Conservation (phyloP, 2,329 filamentous ascomycete genomes). For the Hypoxylon sp. region DNA sequence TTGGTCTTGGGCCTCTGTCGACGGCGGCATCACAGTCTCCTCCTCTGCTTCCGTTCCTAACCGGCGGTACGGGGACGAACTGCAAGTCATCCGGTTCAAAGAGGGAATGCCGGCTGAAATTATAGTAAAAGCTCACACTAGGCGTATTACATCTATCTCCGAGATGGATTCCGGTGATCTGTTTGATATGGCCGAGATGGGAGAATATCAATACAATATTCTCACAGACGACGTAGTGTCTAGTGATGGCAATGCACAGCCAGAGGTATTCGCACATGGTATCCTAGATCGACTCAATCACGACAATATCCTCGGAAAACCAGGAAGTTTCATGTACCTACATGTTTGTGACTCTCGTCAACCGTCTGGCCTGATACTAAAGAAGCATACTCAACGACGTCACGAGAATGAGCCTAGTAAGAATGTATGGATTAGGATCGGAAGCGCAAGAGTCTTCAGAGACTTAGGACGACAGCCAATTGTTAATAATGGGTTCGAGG, state of each 20-base stretch:
- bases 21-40: not conserved
- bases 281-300: not conserved
- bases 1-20: not conserved
- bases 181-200: not conserved
- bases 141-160: not conserved
- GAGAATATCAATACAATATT: not conserved
- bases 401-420: not conserved
- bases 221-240: not conserved
- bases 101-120: not conserved
- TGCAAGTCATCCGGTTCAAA: not conserved
- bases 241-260: not conserved
- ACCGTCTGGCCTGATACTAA: not conserved
- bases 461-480: not conserved
- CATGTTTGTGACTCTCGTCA: not conserved
- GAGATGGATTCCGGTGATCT: not conserved
- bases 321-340: not conserved
- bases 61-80: not conserved
- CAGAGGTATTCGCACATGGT: not conserved
- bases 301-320: not conserved
- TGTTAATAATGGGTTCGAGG: not conserved
- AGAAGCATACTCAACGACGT: not conserved
- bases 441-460: not conserved
- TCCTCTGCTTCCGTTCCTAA: not conserved
- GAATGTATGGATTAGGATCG: not conserved
- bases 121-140: not conserved